Evolutionary conservation across 176 grass and related monocot species (phyloP), one percentile per base, ranked within the genome.

Genomic region (Pharus latifolius): DNA sequence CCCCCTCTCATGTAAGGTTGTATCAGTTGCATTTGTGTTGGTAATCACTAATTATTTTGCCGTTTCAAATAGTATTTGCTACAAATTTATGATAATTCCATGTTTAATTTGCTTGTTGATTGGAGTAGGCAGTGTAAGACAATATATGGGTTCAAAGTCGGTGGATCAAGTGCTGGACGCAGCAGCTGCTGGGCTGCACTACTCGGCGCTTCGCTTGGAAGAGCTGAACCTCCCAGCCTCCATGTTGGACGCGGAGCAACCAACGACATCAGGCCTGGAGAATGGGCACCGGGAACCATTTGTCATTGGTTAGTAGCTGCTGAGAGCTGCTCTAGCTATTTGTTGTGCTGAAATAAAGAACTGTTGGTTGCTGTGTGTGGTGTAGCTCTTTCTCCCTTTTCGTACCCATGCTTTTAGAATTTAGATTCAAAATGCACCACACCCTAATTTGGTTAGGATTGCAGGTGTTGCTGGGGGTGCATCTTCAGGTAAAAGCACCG

Each of bases 241-340:
- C 48, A 11, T 68, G 23, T 38, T 47, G 16, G 63, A 64, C 27
- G 71, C 92, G 61, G 87, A 96, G 67, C 73, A 69, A 17, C 80
- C 84, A 3, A 87, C 86, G 43, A 81, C 87, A 28, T 84, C 91
- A 63, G 46, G 76, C 22, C 50, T 60, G 20, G 83, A 90, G 78
- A 91, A 93, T 83, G 95, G 78, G 22, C 77, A 93, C 70, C 83
- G 72, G 63, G 87, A 90, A 60, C 95, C 95, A 7, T 99, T 99
- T 86, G 87, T 99, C 35, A 99, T 98, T 78, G 95, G 95, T 90
- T 78, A 63, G 82, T 85, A 55, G 27, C 10, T 10, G 15, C 48
- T 18, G 3, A 17, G 9, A 49, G 56, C 26, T 44, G 18, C 26
- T 56, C 30, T 27, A 11, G 41, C 74, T 45, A 6, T 50, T 65